Evolutionary conservation across 768 basidiomycete species (phyloP), one percentile per base, ranked within the genome.

Genomic region (Suillus hirtellus): DNA sequence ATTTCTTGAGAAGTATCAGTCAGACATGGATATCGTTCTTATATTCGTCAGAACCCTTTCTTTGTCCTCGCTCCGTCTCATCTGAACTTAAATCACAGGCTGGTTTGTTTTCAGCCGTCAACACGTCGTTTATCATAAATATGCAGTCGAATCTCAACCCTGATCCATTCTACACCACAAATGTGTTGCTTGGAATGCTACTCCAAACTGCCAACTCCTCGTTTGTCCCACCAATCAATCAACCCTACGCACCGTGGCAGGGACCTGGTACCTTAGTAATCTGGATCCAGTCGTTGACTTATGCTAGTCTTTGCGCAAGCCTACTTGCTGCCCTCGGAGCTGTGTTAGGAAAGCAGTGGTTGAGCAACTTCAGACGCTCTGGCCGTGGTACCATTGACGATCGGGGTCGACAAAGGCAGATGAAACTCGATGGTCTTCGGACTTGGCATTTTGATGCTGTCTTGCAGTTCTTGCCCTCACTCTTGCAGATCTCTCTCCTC

Each of bases 1-100:
- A n/a, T 64, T 69, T 19, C 38, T 68, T 8, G 66, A 71, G 1
- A 63, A 65, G 31, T 69, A 64, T 47, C 64, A 63, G 21, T 61
- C 63, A 44, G 64, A 66, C 40, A 64, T 71, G 49, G 66, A 71
- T 60, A 66, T 67, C 19, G 58, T 70, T 34, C 59, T 71, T 1
- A 63, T 71, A 59, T 71, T 71, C 60, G 70, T 71, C 50, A 31
- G 70, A 52, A 17, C 34, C 1, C 34, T 52, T 52, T 31, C 50
- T 52, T 52, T 52, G 17, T 52, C 17, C 50, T 52, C 4, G 31
- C 17, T 52, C 3, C 10, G 31, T 52, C 17, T 31, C 31, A 52
- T 19, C 50, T 52, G 31, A 52, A 1, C 31, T 19, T 34, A 31
- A 11, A 52, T 52, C 50, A 34, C 38, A 67, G 66, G 66, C 66